phyloP scores from a whole-genome alignment of 148 eudicot species.

The Talinum fruticosum region DNA sequence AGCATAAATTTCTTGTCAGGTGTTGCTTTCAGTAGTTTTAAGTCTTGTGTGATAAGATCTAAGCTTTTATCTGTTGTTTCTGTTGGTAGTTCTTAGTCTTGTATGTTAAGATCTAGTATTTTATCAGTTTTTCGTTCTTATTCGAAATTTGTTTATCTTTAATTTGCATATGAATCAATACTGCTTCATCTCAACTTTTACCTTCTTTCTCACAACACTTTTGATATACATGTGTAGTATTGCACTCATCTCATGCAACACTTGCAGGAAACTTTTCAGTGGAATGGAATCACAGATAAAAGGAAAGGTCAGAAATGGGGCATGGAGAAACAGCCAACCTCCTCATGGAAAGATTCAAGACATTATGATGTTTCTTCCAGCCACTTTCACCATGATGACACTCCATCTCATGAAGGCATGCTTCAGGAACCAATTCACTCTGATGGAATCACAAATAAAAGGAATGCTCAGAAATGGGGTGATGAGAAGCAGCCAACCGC shows the following conservation, averaged over 20 bases:
- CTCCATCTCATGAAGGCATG: neutral
- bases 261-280: conserved; percentile 37
- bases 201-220: neutral
- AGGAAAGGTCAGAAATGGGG: conserved; percentile 68
- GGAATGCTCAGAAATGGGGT: neutral
- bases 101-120: neutral
- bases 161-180: neutral
- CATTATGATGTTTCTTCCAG: conserved; percentile 10
- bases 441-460: neutral
- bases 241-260: conserved; percentile 2
- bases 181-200: neutral
- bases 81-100: neutral
- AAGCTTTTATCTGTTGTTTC: neutral
- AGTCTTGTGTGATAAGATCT: neutral
- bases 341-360: conserved; percentile 39
- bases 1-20: neutral
- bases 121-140: neutral
- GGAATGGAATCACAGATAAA: conserved; percentile 65
- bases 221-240: neutral
- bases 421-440: neutral
- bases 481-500: conserved; percentile 14
- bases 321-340: conserved; percentile 36
- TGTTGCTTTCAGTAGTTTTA: neutral
- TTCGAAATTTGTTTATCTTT: neutral
- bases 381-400: neutral